These are phyloP conservation scores for Bifiguratus adelaidae DNA, from an alignment of 192 early-diverging fungal genomes.

Conservation along the genomic window DNA sequence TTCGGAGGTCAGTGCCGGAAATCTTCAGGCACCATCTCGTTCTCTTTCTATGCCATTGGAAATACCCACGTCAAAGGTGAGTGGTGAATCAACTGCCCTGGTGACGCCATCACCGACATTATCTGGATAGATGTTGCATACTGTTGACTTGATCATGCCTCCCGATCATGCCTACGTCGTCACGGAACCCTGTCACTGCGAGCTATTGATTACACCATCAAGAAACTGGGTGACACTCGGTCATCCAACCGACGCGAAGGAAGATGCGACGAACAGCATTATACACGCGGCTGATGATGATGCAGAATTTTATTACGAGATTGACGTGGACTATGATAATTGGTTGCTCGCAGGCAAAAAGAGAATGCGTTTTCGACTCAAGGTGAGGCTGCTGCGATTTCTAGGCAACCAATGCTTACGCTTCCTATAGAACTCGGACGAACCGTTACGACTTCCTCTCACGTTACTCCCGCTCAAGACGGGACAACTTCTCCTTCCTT, in stretches of 20 bases:
- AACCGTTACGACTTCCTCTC: slow-evolving; percentile 30
- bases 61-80: slow-evolving; percentile 30
- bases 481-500: slow-evolving; percentile 40
- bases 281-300: too few relatives aligned
- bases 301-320: slow-evolving; percentile 46
- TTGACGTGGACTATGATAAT: slow-evolving; percentile 52
- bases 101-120: background rate
- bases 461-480: slow-evolving; percentile 47
- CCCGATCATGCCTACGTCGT: slow-evolving; percentile 27
- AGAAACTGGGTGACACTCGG: slow-evolving; percentile 33
- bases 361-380: slow-evolving; percentile 38
- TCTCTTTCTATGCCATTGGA: slow-evolving; percentile 31
- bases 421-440: too few relatives aligned
- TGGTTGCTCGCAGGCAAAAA: slow-evolving; percentile 57
- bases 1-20: too few relatives aligned
- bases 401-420: too few relatives aligned
- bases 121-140: slow-evolving; percentile 30
- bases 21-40: too few relatives aligned
- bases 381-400: slow-evolving; percentile 27
- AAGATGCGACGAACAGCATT: too few relatives aligned
- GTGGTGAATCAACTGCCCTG: background rate
- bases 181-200: slow-evolving; percentile 44
- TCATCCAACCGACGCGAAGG: slow-evolving; percentile 11
- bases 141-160: slow-evolving; percentile 34
- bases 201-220: slow-evolving; percentile 36